A percentile compares a stretch with the other conserved stretches of the same genome.
Conservation (phyloP, 495 filamentous ascomycete genomes). For the Ascodesmis nigricans region DNA sequence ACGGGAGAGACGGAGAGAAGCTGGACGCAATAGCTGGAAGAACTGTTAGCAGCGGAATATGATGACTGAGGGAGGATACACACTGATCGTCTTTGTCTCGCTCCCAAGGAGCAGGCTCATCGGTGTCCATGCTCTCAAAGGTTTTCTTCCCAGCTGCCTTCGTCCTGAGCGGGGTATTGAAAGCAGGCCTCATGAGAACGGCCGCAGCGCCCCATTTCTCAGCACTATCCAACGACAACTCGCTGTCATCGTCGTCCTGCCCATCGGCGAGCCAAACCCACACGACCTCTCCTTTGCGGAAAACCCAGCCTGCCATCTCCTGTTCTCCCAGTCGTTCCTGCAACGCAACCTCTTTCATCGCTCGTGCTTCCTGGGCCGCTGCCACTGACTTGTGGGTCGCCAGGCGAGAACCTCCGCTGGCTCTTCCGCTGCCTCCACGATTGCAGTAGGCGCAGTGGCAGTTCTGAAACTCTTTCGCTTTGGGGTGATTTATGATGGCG, state of each 20-base stretch:
- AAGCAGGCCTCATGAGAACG: conserved; percentile 8
- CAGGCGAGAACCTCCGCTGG: background rate
- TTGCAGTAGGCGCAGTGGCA: conserved; percentile 7
- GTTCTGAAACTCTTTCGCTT: conserved; percentile 1
- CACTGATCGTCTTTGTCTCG: background rate
- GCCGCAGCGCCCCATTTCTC: conserved; percentile 11
- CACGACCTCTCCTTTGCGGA: conserved; percentile 17
- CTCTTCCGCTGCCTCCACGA: background rate
- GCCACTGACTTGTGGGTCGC: background rate
- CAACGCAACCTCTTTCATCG: conserved; percentile 3
- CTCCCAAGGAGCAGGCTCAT: conserved; percentile 7
- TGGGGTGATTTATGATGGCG: background rate
- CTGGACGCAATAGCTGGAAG: conserved; percentile 12
- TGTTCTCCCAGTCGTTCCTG: conserved; percentile 18
- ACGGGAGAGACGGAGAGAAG: conserved; percentile 7
- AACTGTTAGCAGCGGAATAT: too few relatives aligned
- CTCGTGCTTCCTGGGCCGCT: background rate
- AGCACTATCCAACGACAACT: background rate
- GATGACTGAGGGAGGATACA: too few relatives aligned
- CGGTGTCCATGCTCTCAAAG: conserved; percentile 12
- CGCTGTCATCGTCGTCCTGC: conserved; percentile 5
- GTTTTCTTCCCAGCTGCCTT: conserved; percentile 4
- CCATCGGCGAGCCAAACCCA: conserved; percentile 18
- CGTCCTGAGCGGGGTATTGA: background rate
- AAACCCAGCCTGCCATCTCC: conserved; percentile 16